Evolutionary conservation across 2,329 filamentous ascomycete genomes (phyloP), one percentile per base, ranked within the genome.

Genomic region (Biscogniauxia sp.): DNA sequence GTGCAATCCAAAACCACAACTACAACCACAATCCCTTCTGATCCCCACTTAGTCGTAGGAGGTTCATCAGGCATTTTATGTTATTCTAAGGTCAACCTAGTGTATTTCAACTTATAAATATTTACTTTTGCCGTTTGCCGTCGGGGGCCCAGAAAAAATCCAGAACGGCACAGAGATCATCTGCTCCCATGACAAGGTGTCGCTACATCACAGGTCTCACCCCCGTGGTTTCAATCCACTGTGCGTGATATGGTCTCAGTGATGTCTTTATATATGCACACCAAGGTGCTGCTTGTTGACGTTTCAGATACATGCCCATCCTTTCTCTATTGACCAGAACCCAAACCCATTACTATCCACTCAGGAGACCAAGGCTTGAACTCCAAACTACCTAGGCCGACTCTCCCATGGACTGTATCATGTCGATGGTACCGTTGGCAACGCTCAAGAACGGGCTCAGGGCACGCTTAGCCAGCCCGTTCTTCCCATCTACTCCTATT

Each of bases 371-470:
- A 23, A 23, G n/a, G n/a, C 23, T 23, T 23, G 23, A 5, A 23
- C 5, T 3, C 13, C 32, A 51, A 20, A 8, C 51, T 58, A n/a
- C n/a, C n/a, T n/a, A 58, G 8, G 56, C 56, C 8, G 56, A 58
- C 37, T 58, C 51, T 54, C 56, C 56, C 56, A 54, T 58, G 15
- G 56, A 58, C 23, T 58, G 56, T 19, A 58, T 41, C n/a, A 58
- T 58, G 15, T 52, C 51, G 6, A 58, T 50, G 8, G 56, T 54
- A 17, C 56, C 56, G 13, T 53, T 58, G 5, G 56, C 56, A 20
- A 58, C 56, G 20, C 56, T 51, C 25, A 53, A 52, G 20, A 58
- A 58, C n/a, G 56, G 52, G 5, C 50, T 58, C 32, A n/a, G 15
- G 6, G 53, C 32, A 17, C 51, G 23, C 8, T 50, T 54, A 23